Percentiles rank a stretch among this genome's conserved stretches.
Conservation (phyloP, 352 stramenopile genomes). For the Aphanomyces stellatus region DNA sequence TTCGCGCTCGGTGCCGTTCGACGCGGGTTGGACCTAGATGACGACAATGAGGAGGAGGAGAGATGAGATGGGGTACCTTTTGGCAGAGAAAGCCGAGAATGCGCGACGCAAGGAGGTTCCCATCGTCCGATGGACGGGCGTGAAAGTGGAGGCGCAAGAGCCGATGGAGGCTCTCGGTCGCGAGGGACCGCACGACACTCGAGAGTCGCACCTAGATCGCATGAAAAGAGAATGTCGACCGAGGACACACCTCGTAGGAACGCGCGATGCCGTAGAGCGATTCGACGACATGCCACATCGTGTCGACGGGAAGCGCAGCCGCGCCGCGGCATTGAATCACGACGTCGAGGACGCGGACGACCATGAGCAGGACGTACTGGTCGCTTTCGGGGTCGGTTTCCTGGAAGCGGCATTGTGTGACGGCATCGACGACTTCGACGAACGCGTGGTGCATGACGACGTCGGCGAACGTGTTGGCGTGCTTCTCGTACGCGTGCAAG, state of each 20-base stretch:
- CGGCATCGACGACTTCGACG: constrained; percentile 84
- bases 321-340: constrained; percentile 85
- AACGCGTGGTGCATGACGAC: constrained; percentile 32
- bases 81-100: constrained; percentile 69
- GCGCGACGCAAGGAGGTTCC: constrained; percentile 41
- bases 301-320: constrained; percentile 75
- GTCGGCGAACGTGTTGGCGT: constrained; percentile 21
- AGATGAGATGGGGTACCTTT: constrained; percentile 27
- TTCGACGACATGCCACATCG: constrained; percentile 93
- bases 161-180: constrained; percentile 52
- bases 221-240: neutral
- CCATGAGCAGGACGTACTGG: constrained; percentile 86
- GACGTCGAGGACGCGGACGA: constrained; percentile 91
- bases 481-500: constrained; percentile 56
- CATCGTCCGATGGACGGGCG: constrained; percentile 38
- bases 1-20: constrained; percentile 32
- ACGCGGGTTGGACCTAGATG: constrained; percentile 4
- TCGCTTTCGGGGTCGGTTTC: constrained; percentile 86
- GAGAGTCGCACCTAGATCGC: constrained; percentile 2
- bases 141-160: constrained; percentile 61
- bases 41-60: neutral
- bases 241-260: constrained; percentile 6
- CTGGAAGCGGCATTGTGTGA: constrained; percentile 93
- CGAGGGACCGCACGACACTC: constrained; percentile 39
- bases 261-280: constrained; percentile 77